Evolutionary conservation across 129 eudicot genomes (phyloP).

Genomic region (Sambucus nigra): DNA sequence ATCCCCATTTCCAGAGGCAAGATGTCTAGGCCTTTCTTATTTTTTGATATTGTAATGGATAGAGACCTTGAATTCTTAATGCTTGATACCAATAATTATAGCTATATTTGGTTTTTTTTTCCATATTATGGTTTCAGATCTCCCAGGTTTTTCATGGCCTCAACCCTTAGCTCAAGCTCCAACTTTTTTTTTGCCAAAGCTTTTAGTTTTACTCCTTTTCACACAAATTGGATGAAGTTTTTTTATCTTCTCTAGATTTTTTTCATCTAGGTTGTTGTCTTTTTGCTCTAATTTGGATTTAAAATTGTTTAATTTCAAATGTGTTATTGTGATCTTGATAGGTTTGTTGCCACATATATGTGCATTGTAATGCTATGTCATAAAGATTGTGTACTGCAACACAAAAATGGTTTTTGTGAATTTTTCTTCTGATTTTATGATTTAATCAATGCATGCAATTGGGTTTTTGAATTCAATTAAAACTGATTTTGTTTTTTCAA

Average conservation of each 20-base stretch:
- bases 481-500: background rate
- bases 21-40: too few relatives aligned
- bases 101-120: too few relatives aligned
- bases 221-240: background rate
- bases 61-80: too few relatives aligned
- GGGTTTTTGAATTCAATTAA: background rate
- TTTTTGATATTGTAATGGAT: too few relatives aligned
- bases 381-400: too few relatives aligned
- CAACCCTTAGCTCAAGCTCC: slow-evolving; percentile 49
- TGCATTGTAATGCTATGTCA: too few relatives aligned
- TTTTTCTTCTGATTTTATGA: background rate
- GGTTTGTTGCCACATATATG: background rate
- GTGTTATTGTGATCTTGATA: slow-evolving; percentile 12
- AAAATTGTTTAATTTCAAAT: background rate
- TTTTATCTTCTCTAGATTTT: background rate
- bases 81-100: too few relatives aligned
- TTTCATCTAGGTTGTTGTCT: slow-evolving; percentile 1
- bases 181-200: slow-evolving; percentile 33
- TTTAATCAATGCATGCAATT: slow-evolving; percentile 3
- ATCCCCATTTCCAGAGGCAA: too few relatives aligned
- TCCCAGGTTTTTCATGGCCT: slow-evolving; percentile 70
- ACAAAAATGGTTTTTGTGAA: background rate
- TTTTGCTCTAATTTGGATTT: background rate
- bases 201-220: background rate
- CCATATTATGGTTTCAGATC: slow-evolving; percentile 69